A percentile compares a stretch with the other conserved stretches of the same genome.
Conservation (phyloP, 345 rosid species). For the Ailanthus altissimus region DNA sequence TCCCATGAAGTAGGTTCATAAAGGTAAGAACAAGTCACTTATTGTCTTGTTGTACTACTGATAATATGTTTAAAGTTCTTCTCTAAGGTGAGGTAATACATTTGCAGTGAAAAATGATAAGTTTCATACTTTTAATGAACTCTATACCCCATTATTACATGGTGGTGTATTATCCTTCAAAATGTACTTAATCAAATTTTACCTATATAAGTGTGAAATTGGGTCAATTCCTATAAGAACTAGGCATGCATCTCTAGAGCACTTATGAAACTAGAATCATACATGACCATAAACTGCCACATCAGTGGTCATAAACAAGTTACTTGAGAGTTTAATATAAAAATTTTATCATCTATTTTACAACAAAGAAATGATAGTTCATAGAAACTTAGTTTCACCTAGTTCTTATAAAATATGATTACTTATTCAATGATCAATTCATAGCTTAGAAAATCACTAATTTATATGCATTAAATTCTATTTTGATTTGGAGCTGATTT, state of each 20-base stretch:
- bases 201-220: not conserved
- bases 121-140: not conserved
- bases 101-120: no score
- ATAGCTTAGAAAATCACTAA: not conserved
- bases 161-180: not conserved
- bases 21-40: no score
- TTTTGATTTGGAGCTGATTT: no score
- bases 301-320: not conserved
- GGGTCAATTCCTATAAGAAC: not conserved
- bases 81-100: no score
- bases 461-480: not conserved
- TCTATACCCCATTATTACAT: not conserved
- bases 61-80: no score
- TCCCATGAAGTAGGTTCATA: no score
- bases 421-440: not conserved
- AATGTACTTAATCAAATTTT: not conserved
- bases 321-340: no score
- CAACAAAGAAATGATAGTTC: no score
- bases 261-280: not conserved
- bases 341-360: no score
- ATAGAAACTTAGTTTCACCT: not conserved
- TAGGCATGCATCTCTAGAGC: not conserved
- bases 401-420: not conserved
- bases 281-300: not conserved
- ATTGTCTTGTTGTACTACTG: no score